Percentiles rank a stretch among this genome's conserved stretches.
These are phyloP conservation scores for Lipomyces sp. DNA, from an alignment of 805 yeast genomes.

Conservation along the genomic window DNA sequence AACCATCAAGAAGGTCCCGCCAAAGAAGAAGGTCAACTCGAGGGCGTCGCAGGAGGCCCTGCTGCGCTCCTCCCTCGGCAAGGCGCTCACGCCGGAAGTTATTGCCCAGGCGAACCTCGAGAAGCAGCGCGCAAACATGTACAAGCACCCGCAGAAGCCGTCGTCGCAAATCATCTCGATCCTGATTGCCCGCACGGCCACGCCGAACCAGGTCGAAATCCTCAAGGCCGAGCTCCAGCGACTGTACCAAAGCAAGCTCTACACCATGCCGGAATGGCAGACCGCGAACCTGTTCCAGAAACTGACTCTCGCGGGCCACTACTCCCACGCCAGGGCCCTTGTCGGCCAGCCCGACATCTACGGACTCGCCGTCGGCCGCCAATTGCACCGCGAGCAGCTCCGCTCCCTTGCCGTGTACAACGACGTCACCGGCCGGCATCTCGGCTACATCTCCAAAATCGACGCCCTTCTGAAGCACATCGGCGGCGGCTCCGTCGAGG, in stretches of 20 bases:
- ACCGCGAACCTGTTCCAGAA: constrained; percentile 5
- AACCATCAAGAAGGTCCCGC: neutral
- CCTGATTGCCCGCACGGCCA: constrained; percentile 3
- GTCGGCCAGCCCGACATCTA: neutral
- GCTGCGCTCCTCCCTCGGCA: neutral
- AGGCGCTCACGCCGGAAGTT: neutral
- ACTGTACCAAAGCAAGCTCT: constrained; percentile 1
- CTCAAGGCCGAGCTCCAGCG: constrained; percentile 4
- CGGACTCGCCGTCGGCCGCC: neutral
- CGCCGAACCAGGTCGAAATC: neutral
- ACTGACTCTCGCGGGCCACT: constrained; percentile 9
- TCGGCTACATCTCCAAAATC: constrained; percentile 1
- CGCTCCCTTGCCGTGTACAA: neutral
- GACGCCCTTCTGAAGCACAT: neutral
- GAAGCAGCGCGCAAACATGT: neutral
- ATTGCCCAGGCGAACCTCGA: neutral
- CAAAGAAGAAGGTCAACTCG: neutral
- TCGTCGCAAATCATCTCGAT: constrained; percentile 1
- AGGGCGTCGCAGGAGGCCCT: neutral
- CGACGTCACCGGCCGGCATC: neutral
- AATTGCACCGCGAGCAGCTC: neutral
- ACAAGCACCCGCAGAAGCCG: neutral
- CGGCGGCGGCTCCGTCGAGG: too few species aligned
- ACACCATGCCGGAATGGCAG: constrained; percentile 12
- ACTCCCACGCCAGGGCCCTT: neutral